Evolutionary conservation across 2,329 filamentous ascomycete species (phyloP).

Genomic region (Xylariaceae sp.): DNA sequence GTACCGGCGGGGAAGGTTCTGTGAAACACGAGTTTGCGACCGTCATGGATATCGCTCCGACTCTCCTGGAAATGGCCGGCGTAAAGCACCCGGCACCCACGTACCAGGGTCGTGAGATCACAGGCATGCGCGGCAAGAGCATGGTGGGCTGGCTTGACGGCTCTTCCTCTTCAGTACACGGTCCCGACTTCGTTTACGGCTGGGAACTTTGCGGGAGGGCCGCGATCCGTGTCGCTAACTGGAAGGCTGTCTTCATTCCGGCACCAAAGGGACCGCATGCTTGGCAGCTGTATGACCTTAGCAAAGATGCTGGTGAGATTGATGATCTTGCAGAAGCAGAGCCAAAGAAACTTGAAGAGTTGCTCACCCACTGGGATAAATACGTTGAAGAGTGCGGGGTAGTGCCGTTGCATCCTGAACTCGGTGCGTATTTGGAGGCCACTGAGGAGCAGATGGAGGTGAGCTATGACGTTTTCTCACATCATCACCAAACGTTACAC

Average conservation of each 20-base stretch:
- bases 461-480: too few relatives aligned
- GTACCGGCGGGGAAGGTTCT: conserved; percentile 13
- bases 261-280: conserved; percentile 12
- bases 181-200: conserved; percentile 7
- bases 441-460: too few relatives aligned
- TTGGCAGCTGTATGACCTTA: conserved; percentile 18
- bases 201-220: conserved; percentile 10
- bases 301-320: conserved; percentile 13
- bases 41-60: conserved; percentile 49
- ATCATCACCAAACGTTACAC: too few relatives aligned
- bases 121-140: conserved; percentile 15
- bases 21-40: conserved; percentile 50
- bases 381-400: conserved; percentile 24
- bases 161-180: conserved; percentile 3
- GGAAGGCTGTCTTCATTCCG: conserved; percentile 15
- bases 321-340: conserved; percentile 8
- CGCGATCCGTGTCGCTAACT: conserved; percentile 14
- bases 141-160: conserved; percentile 13
- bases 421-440: too few relatives aligned
- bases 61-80: conserved; percentile 45
- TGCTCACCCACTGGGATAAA: conserved; percentile 10
- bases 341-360: conserved; percentile 8
- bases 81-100: conserved; percentile 33
- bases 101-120: conserved; percentile 20
- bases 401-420: too few relatives aligned